Evolutionary conservation across 495 filamentous ascomycete genomes (phyloP).

Genomic region (Aspergillus baeticus): DNA sequence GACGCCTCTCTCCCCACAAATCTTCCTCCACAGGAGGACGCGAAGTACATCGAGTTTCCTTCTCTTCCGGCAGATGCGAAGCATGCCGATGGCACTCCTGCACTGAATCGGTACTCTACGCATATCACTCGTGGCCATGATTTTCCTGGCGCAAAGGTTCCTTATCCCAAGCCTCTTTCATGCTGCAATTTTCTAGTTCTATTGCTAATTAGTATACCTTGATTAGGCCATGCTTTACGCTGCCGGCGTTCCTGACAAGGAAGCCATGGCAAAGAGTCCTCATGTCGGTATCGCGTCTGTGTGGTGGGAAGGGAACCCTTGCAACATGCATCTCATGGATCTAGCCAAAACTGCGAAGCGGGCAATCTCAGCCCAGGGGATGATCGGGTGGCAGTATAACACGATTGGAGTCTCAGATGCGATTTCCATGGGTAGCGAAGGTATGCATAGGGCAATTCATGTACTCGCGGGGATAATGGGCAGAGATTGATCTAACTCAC

Average conservation of each 20-base stretch:
- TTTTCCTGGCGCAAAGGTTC: conserved; percentile 86
- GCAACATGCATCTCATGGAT: conserved; percentile 75
- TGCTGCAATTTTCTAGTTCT: background rate
- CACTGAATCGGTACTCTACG: conserved; percentile 69
- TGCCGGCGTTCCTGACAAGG: conserved; percentile 79
- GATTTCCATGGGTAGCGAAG: conserved; percentile 96
- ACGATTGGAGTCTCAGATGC: conserved; percentile 92
- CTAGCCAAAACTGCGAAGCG: conserved; percentile 89
- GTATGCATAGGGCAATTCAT: conserved; percentile 39
- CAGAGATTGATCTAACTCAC: background rate
- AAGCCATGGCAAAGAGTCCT: conserved; percentile 85
- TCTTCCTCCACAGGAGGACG: conserved; percentile 32
- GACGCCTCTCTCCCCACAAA: conserved; percentile 24
- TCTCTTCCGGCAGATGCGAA: conserved; percentile 55
- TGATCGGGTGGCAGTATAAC: conserved; percentile 93
- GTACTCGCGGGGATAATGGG: background rate
- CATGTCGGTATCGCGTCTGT: conserved; percentile 89
- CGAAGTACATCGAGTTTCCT: conserved; percentile 63
- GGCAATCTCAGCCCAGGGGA: conserved; percentile 73
- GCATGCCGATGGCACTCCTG: conserved; percentile 58
- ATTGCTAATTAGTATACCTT: background rate
- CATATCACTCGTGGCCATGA: conserved; percentile 82
- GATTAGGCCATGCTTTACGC: conserved; percentile 90
- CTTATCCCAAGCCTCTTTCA: conserved; percentile 13
- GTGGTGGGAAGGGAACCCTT: conserved; percentile 98